Evolutionary conservation across 2,329 filamentous ascomycete species (phyloP).

Genomic region (Tolypocladium ophioglossoides): DNA sequence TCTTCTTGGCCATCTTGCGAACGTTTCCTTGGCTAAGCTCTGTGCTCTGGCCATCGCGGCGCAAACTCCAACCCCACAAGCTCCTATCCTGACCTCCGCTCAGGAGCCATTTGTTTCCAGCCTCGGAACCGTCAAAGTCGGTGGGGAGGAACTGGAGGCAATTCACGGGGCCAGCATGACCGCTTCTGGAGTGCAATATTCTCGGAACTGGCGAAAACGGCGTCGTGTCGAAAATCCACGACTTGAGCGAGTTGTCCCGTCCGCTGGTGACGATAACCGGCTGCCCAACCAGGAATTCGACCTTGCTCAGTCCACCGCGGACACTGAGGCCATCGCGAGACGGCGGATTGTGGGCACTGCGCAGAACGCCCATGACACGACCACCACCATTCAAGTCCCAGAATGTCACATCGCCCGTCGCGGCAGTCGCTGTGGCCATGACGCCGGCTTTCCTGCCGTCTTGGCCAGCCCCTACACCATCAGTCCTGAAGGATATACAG

Average conservation of each 20-base stretch:
- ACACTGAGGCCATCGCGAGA: constrained; percentile 42
- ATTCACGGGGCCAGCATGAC: constrained; percentile 79
- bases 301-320: constrained; percentile 69
- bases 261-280: constrained; percentile 85
- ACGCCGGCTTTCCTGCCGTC: constrained; percentile 80
- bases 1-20: constrained; percentile 80
- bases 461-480: constrained; percentile 77
- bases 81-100: constrained; percentile 84
- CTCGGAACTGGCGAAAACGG: constrained; percentile 82
- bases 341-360: constrained; percentile 78
- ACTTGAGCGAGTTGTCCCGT: constrained; percentile 84
- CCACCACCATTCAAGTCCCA: constrained; percentile 93
- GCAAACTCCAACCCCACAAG: constrained; percentile 92
- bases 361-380: constrained; percentile 73
- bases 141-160: constrained; percentile 77
- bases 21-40: constrained; percentile 89
- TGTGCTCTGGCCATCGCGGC: constrained; percentile 84
- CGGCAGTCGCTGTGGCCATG: constrained; percentile 78
- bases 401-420: constrained; percentile 81
- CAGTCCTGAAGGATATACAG: constrained; percentile 82
- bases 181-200: constrained; percentile 74
- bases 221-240: constrained; percentile 91
- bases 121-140: constrained; percentile 80
- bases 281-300: constrained; percentile 85
- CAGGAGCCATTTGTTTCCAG: constrained; percentile 85